Evolutionary conservation across 305 asterid species (phyloP), one percentile per base, ranked within the genome.

Genomic region (Plantago lanceolata): DNA sequence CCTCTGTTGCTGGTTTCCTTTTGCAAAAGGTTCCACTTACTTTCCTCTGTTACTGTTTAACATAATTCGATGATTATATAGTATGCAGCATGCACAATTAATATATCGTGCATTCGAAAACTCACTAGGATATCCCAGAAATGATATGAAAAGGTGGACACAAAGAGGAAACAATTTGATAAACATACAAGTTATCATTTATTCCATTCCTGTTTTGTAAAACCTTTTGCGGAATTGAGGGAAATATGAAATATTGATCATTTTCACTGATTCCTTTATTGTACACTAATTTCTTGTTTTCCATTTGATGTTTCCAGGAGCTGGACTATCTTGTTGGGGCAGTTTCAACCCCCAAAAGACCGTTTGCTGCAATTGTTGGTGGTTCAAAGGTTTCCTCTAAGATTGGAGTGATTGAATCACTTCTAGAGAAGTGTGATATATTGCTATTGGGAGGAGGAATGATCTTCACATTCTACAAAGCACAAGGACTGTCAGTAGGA

Each of bases 321-420:
- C 89, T 90, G 54, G 97, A 90, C 80, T 90, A 87, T 70, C 63
- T 90, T 16, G 97, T 90, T 26, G 97, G 97, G 52, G 97, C 95
- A 48, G 96, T 90, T 47, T 33, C 96, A 43, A 90, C 71, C 51
- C 97, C 97, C 11, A 80, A 79, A 78, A 87, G 79, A 82, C 97
- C 97, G 49, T 90, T 85, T 81, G 97, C 97, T 47, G 97, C 97
- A 15, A 90, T 90, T 68, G 97, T 90, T 71, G 97, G 97, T 59
- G 97, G 97, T 61, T 78, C 96, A 65, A 90, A 90, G 79, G 97
- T 90, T 16, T 90, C 97, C 44, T 50, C 75, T 61, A 90, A 90
- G 70, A 90, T 90, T 74, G 83, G 93, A 21, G 96, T 90, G 47
- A 90, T 88, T 4, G 93, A 90, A 79, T 87, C 94, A 17, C 76